Conservation (phyloP, 768 basidiomycete species). For the Hydnum rufescens region DNA sequence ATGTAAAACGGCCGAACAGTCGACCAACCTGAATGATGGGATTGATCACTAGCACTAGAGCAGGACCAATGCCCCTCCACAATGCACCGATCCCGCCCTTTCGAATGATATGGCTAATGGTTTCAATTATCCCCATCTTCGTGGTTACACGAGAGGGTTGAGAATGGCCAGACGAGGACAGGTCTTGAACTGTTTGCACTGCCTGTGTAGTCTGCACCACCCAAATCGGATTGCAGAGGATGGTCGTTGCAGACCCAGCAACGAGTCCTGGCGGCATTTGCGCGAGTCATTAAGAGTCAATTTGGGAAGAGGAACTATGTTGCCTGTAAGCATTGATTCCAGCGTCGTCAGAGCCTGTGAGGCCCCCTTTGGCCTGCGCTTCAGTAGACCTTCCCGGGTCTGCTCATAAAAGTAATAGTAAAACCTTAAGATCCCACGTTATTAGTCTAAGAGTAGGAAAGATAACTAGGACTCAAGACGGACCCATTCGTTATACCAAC, state of each 20-base stretch:
- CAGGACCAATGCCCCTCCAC: slow-evolving; percentile 85
- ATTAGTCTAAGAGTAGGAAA: background rate
- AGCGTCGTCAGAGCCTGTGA: slow-evolving; percentile 51
- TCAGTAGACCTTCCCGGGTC: slow-evolving; percentile 34
- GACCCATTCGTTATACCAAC: slow-evolving; percentile 89
- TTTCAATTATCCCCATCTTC: slow-evolving; percentile 45
- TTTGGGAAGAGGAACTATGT: slow-evolving; percentile 20
- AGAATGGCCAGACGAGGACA: slow-evolving; percentile 15
- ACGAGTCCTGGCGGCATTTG: background rate
- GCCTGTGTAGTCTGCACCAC: slow-evolving; percentile 85
- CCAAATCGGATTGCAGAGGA: slow-evolving; percentile 92
- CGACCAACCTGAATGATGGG: slow-evolving; percentile 48
- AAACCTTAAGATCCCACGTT: slow-evolving; percentile 27
- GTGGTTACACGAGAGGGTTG: slow-evolving; percentile 18
- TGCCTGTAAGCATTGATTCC: slow-evolving; percentile 86
- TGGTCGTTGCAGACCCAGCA: slow-evolving; percentile 67
- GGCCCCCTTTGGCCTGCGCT: slow-evolving; percentile 21
- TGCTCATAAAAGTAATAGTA: slow-evolving; percentile 89
- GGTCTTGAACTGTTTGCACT: slow-evolving; percentile 26
- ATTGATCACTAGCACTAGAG: slow-evolving; percentile 83
- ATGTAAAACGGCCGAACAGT: background rate
- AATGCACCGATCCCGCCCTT: slow-evolving; percentile 67
- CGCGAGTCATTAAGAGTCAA: background rate
- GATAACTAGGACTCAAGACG: slow-evolving; percentile 12
- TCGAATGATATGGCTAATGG: slow-evolving; percentile 43